Conservation (phyloP, 1,284 basidiomycete genomes). For the Ceratobasidium sp. region DNA sequence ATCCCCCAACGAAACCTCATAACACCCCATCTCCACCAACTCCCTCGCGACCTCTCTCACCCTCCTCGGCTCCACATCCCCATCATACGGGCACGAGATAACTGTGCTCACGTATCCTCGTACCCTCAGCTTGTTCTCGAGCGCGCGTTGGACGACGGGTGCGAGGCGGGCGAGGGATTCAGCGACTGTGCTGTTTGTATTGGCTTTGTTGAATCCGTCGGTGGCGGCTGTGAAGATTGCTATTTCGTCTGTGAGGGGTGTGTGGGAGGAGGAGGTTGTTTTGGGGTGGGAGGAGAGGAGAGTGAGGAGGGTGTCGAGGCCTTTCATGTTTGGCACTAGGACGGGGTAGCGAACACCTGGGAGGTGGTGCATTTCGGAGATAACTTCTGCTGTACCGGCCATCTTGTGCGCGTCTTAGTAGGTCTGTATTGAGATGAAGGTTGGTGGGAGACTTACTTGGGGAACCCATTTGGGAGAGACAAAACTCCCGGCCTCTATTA, state of each 20-base stretch:
- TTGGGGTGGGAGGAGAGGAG: slow-evolving; percentile 63
- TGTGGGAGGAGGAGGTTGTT: slow-evolving; percentile 51
- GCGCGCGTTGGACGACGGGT: slow-evolving; percentile 74
- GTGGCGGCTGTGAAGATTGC: slow-evolving; percentile 92
- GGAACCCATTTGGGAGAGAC: slow-evolving; percentile 96
- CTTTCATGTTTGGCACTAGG: slow-evolving; percentile 87
- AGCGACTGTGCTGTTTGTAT: slow-evolving; percentile 82
- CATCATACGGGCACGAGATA: slow-evolving; percentile 89
- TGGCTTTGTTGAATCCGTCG: slow-evolving; percentile 87
- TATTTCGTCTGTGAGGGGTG: slow-evolving; percentile 82
- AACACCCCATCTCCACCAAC: slow-evolving; percentile 91
- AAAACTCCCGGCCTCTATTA: slow-evolving; percentile 92
- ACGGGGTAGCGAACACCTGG: slow-evolving; percentile 81
- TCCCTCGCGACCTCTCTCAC: slow-evolving; percentile 81
- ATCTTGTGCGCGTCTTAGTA: slow-evolving; percentile 66
- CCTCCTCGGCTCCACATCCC: slow-evolving; percentile 74
- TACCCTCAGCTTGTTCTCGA: slow-evolving; percentile 75
- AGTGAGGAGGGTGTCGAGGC: slow-evolving; percentile 75
- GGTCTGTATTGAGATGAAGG: background rate
- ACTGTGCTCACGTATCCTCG: slow-evolving; percentile 88
- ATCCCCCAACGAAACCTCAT: slow-evolving; percentile 93
- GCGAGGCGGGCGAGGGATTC: slow-evolving; percentile 79
- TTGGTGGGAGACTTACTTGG: slow-evolving; percentile 69
- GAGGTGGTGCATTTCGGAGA: slow-evolving; percentile 68
- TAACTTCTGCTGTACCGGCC: slow-evolving; percentile 84